Base-by-base conservation (phyloP, 75 land plant genomes). In the Isoetes taiwanensis region DNA sequence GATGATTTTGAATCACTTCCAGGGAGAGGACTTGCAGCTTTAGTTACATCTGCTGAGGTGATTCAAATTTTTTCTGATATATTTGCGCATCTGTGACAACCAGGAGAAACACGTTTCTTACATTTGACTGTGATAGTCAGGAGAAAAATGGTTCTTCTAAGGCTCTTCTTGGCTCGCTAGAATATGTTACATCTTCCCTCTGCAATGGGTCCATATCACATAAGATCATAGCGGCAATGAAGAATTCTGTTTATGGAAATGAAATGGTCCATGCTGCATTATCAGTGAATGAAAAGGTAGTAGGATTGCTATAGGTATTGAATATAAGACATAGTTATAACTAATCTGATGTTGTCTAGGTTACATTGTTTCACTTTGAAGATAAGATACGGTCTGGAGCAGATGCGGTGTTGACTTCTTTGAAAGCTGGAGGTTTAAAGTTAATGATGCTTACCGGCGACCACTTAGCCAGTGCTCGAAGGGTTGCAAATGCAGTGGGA, bases 391-490 rank as follows among this genome's bases (percentile, higher is more conserved):
- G 99, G 38, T 50, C 73, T 43, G 78, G 83, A 46, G 81, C 80
- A 39, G 64, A 57, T 30, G 77, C 82, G 53, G 96, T 82, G 14
- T 70, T 94, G 28, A 28, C 73, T 23, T 42, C 80, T 21, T 57
- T 94, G 48, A 77, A 66, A 64, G 62, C 73, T 38, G 90, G 68
- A 58, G 84, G 71, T 11, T 62, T 89, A 12, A 77, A 69, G 10
- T 56, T 89, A 3, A 73, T 89, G 76, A 94, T 94, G 96, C 58
- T 94, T 58, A 94, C 99, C 23, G 99, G 99, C 48, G 99, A 94
- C 63, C 96, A 94, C 67, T 62, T 71, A 41, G 68, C 81, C 17
- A 94, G 91, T 76, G 99, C 99, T 32, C 28, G 43, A 42, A 75
- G 91, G 50, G 96, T 94, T 42, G 96, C 99, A 17, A 89, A 80